Percentiles rank a stretch among this genome's conserved stretches.
These are phyloP conservation scores for Aspergillus mulundensis DNA, from an alignment of 495 filamentous ascomycete genomes.

Conservation along the genomic window DNA sequence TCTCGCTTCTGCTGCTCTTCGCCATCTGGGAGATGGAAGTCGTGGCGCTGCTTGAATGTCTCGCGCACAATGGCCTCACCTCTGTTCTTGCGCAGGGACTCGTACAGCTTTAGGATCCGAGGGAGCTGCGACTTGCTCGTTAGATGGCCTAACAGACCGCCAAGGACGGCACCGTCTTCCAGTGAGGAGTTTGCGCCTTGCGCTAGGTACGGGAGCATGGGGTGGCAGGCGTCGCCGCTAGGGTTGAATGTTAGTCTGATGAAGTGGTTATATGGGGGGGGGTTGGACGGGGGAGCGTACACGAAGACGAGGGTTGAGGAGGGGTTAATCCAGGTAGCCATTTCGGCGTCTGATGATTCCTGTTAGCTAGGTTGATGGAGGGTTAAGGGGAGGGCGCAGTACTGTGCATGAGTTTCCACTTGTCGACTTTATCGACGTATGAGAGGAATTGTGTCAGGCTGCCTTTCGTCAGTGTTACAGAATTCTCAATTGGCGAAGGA, in stretches of 20 bases:
- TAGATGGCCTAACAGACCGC: slow-evolving; percentile 39
- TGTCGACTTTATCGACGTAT: slow-evolving; percentile 39
- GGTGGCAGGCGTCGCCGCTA: slow-evolving; percentile 64
- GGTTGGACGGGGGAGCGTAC: slow-evolving; percentile 13
- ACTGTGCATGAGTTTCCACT: slow-evolving; percentile 66
- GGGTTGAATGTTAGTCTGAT: background rate
- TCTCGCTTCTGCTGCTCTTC: slow-evolving; percentile 51
- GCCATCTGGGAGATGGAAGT: slow-evolving; percentile 58
- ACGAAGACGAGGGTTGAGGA: slow-evolving; percentile 36
- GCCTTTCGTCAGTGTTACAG: background rate
- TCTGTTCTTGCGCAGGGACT: slow-evolving; percentile 56
- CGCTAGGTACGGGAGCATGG: slow-evolving; percentile 65
- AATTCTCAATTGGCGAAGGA: too few species aligned
- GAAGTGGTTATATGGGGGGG: too few species aligned
- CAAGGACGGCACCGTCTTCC: slow-evolving; percentile 50
- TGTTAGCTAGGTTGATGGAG: too few species aligned
- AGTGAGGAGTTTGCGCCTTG: slow-evolving; percentile 52
- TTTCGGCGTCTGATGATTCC: slow-evolving; percentile 29
- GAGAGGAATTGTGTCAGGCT: slow-evolving; percentile 33
- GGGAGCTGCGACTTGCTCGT: slow-evolving; percentile 38
- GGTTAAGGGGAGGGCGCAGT: too few species aligned
- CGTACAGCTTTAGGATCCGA: slow-evolving; percentile 51
- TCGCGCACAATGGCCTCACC: slow-evolving; percentile 54
- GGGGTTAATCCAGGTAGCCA: slow-evolving; percentile 37
- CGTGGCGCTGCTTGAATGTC: slow-evolving; percentile 48